phyloP scores from a whole-genome alignment of 2,329 filamentous ascomycete genomes.

The Botrytis galanthina region DNA sequence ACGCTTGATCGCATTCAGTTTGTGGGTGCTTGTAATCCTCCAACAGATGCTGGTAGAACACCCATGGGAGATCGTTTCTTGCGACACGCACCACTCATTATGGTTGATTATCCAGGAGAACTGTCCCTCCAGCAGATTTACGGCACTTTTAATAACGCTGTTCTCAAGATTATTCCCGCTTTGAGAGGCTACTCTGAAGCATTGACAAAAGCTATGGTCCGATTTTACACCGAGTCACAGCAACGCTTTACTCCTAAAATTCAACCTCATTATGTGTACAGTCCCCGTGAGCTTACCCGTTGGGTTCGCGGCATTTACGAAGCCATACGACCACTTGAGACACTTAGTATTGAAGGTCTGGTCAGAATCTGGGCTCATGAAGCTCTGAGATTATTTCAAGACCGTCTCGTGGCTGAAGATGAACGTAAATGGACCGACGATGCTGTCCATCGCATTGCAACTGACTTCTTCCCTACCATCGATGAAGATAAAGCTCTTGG shows the following conservation, averaged over 20 bases:
- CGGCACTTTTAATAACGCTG: slow-evolving; percentile 92
- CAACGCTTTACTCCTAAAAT: slow-evolving; percentile 92
- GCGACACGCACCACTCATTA: slow-evolving; percentile 94
- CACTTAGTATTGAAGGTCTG: slow-evolving; percentile 81
- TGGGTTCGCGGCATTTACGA: slow-evolving; percentile 99
- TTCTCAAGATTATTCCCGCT: slow-evolving; percentile 94
- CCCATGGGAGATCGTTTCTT: slow-evolving; percentile 91
- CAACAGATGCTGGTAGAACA: slow-evolving; percentile 94
- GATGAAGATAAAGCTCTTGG: slow-evolving; percentile 85
- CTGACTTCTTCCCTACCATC: slow-evolving; percentile 93
- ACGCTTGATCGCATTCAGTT: slow-evolving; percentile 98
- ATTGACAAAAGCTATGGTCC: slow-evolving; percentile 96
- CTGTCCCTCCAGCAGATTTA: slow-evolving; percentile 95
- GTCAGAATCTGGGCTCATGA: slow-evolving; percentile 98
- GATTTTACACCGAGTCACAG: slow-evolving; percentile 93
- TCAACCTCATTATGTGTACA: slow-evolving; percentile 98
- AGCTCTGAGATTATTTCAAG: slow-evolving; percentile 92
- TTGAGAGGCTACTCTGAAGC: slow-evolving; percentile 93
- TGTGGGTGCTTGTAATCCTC: slow-evolving; percentile 96
- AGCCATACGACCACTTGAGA: slow-evolving; percentile 89
- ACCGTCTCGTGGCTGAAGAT: slow-evolving; percentile 90
- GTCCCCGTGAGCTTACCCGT: slow-evolving; percentile 92
- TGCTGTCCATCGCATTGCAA: slow-evolving; percentile 77
- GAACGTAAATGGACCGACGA: slow-evolving; percentile 95
- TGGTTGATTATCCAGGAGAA: slow-evolving; percentile 99